Percentiles rank a stretch among this genome's conserved stretches.
These are phyloP conservation scores for Rhododendron griersonianum DNA, from an alignment of 148 eudicot species.

Conservation along the genomic window DNA sequence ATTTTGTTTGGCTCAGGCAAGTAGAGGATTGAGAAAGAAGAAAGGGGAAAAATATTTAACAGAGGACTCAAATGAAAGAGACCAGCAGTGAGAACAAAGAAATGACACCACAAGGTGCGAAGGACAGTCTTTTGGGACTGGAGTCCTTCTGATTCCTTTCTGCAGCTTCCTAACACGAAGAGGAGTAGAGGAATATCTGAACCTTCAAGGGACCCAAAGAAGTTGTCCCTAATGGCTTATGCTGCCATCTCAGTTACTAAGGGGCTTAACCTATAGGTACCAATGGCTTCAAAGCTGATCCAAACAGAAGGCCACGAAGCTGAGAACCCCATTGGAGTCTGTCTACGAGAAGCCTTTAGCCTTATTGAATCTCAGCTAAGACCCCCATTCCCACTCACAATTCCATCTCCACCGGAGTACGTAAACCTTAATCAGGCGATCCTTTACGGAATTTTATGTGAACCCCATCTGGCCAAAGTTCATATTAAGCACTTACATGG, in stretches of 20 bases:
- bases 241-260: background rate
- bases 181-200: background rate
- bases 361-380: slow-evolving; percentile 42
- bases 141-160: background rate
- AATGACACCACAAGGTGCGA: background rate
- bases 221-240: background rate
- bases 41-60: background rate
- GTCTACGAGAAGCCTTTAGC: slow-evolving; percentile 54
- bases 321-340: slow-evolving; percentile 44
- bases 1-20: background rate
- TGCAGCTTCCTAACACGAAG: background rate
- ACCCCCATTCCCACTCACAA: slow-evolving; percentile 60
- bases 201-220: background rate
- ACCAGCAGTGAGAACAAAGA: background rate
- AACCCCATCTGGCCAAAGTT: slow-evolving; percentile 39
- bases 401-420: slow-evolving; percentile 50
- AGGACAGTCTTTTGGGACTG: background rate
- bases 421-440: slow-evolving; percentile 51
- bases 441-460: slow-evolving; percentile 62
- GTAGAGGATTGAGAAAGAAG: background rate
- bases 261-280: background rate
- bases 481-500: slow-evolving; percentile 73
- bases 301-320: slow-evolving; percentile 42
- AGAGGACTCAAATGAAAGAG: background rate
- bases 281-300: slow-evolving; percentile 59